phyloP scores from a whole-genome alignment of 805 yeast species.

The Kazachstania psychrophila region DNA sequence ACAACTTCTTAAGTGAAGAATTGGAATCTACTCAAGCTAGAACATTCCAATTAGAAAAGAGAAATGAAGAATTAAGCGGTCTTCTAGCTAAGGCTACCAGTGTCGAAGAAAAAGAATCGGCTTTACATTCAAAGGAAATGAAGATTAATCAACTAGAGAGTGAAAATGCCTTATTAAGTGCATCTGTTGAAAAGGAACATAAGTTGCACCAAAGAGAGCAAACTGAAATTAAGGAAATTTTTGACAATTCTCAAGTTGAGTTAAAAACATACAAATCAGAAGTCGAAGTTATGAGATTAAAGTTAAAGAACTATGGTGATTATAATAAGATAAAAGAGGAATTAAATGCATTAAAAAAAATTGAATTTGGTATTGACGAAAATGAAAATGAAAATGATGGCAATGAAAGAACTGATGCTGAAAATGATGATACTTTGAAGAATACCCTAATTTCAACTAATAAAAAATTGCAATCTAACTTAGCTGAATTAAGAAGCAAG shows the following conservation, averaged over 20 bases:
- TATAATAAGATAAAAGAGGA: constrained; percentile 78
- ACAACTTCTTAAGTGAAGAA: constrained; percentile 65
- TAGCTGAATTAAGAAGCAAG: constrained; percentile 56
- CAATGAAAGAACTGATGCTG: constrained; percentile 18
- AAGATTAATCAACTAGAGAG: constrained; percentile 51
- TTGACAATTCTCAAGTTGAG: constrained; percentile 39
- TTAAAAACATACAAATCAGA: constrained; percentile 41
- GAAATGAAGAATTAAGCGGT: constrained; percentile 66
- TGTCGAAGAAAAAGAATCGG: constrained; percentile 35
- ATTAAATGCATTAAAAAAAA: constrained; percentile 57
- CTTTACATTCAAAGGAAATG: constrained; percentile 32
- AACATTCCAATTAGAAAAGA: constrained; percentile 58
- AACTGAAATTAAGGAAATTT: constrained; percentile 25
- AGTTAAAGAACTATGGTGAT: constrained; percentile 47
- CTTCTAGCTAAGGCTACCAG: constrained; percentile 50
- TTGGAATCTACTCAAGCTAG: constrained; percentile 62
- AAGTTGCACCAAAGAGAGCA: constrained; percentile 11
- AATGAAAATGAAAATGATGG: constrained; percentile 24
- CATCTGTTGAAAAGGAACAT: constrained; percentile 25
- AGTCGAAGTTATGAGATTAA: constrained; percentile 39
- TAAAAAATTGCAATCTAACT: constrained; percentile 59
- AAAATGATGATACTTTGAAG: constrained; percentile 33
- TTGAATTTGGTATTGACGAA: constrained; percentile 55
- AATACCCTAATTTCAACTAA: constrained; percentile 60
- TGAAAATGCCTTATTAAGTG: constrained; percentile 46